Evolutionary conservation across 2,329 filamentous ascomycete genomes (phyloP).

Genomic region (Cercospora zeina): DNA sequence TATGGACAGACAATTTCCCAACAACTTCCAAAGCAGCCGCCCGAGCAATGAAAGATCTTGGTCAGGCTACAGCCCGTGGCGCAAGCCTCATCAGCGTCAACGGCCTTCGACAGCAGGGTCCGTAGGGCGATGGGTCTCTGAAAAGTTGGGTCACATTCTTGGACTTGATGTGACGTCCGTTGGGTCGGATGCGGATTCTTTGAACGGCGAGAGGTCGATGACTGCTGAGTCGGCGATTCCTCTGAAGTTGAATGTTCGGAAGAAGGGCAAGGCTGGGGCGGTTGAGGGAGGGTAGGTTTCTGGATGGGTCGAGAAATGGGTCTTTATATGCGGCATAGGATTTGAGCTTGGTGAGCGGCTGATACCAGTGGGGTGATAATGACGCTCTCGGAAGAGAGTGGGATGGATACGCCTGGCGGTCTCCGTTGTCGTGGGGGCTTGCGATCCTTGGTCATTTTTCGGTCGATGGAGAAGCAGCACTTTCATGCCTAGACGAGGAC

Average conservation of each 20-base stretch:
- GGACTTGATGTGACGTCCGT: background rate
- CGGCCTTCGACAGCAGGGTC: slow-evolving; percentile 4
- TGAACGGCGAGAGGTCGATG: background rate
- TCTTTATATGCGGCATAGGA: too few relatives aligned
- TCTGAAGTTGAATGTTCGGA: background rate
- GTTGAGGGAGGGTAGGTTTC: too few relatives aligned
- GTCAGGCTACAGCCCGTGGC: background rate
- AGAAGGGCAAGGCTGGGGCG: background rate
- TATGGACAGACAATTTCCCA: background rate
- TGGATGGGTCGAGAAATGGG: too few relatives aligned
- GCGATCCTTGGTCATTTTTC: background rate
- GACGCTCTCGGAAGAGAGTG: too few relatives aligned
- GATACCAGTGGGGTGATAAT: too few relatives aligned
- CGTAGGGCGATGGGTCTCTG: background rate
- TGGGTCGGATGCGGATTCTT: background rate
- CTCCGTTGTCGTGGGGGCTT: too few relatives aligned
- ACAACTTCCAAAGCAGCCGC: background rate
- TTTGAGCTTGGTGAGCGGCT: too few relatives aligned
- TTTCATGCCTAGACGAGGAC: too few relatives aligned
- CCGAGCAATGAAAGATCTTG: background rate
- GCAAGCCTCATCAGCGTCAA: background rate
- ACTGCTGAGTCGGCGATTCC: background rate
- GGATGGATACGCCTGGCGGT: too few relatives aligned
- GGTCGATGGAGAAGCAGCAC: background rate
- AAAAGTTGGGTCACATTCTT: background rate